Evolutionary conservation across 2,329 filamentous ascomycete genomes (phyloP).

Genomic region (Colletotrichum graminicola): DNA sequence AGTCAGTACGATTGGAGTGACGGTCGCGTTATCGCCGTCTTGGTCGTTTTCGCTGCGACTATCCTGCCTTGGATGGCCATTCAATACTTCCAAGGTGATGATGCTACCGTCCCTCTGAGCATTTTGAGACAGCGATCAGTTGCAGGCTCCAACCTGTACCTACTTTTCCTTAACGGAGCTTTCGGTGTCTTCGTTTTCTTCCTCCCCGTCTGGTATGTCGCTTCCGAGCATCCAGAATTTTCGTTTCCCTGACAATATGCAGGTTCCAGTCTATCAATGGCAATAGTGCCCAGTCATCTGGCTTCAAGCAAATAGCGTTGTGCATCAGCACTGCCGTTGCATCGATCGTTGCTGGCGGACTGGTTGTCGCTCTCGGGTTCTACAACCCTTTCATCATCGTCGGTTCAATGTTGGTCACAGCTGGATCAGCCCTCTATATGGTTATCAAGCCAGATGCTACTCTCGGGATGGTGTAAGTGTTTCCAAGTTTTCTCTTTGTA

Average conservation of each 20-base stretch:
- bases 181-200: constrained; percentile 56
- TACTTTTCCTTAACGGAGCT: constrained; percentile 2
- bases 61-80: constrained; percentile 47
- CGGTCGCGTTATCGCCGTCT: constrained; percentile 47
- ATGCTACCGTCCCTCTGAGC: constrained; percentile 57
- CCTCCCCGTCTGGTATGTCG: constrained; percentile 54
- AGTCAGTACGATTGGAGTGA: constrained; percentile 47
- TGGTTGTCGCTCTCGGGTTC: constrained; percentile 56
- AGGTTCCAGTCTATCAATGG: constrained; percentile 58
- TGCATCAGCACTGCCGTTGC: constrained; percentile 53
- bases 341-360: constrained; percentile 50
- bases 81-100: constrained; percentile 58
- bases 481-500: too few species aligned
- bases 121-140: neutral
- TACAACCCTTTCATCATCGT: constrained; percentile 58
- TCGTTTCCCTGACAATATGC: too few species aligned
- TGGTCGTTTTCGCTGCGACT: constrained; percentile 46
- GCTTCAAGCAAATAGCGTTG: constrained; percentile 55
- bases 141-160: neutral
- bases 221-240: too few species aligned
- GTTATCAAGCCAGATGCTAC: neutral
- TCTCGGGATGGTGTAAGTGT: constrained; percentile 3
- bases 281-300: constrained; percentile 53
- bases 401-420: constrained; percentile 16
- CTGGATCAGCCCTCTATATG: constrained; percentile 15